These are phyloP conservation scores for Sambucus nigra DNA, from an alignment of 129 eudicot genomes.

Conservation along the genomic window DNA sequence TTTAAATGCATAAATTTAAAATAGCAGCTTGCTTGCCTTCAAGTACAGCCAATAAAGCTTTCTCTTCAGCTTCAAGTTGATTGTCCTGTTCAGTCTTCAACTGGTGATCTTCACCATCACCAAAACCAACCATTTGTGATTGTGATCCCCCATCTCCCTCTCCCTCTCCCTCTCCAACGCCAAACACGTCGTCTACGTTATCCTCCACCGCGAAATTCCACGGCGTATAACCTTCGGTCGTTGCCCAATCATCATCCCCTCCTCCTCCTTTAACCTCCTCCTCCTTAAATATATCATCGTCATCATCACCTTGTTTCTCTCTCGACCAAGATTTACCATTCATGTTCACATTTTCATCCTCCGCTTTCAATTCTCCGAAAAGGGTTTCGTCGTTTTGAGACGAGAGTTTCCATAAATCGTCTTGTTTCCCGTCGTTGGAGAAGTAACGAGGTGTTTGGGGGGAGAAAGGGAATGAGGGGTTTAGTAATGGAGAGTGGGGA, in stretches of 20 bases:
- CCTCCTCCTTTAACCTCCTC: slow-evolving; percentile 13
- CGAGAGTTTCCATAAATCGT: slow-evolving; percentile 44
- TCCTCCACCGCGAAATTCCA: slow-evolving; percentile 45
- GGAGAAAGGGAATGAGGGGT: slow-evolving; percentile 17
- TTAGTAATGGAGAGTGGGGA: slow-evolving; percentile 14
- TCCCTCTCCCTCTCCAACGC: slow-evolving; percentile 19
- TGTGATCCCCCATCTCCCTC: no score
- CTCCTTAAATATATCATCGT: slow-evolving; percentile 22
- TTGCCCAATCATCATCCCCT: slow-evolving; percentile 11
- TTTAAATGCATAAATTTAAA: background rate
- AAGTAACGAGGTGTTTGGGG: slow-evolving; percentile 30
- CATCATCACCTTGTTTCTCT: slow-evolving; percentile 13
- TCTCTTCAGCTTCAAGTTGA: slow-evolving; percentile 50
- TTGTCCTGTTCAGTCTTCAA: slow-evolving; percentile 33
- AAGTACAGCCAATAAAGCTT: slow-evolving; percentile 37
- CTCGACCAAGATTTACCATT: slow-evolving; percentile 16
- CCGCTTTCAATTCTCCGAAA: background rate
- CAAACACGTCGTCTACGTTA: slow-evolving; percentile 30
- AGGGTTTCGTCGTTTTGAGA: slow-evolving; percentile 23
- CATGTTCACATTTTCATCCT: background rate
- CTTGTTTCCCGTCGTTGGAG: slow-evolving; percentile 29
- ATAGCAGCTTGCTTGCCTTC: slow-evolving; percentile 34
- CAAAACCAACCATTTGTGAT: slow-evolving; percentile 13
- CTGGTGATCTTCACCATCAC: slow-evolving; percentile 11
- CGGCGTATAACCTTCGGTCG: slow-evolving; percentile 24